Evolutionary conservation across 176 grass and related monocot genomes (phyloP), one percentile per base, ranked within the genome.

Genomic region (Canna indica): DNA sequence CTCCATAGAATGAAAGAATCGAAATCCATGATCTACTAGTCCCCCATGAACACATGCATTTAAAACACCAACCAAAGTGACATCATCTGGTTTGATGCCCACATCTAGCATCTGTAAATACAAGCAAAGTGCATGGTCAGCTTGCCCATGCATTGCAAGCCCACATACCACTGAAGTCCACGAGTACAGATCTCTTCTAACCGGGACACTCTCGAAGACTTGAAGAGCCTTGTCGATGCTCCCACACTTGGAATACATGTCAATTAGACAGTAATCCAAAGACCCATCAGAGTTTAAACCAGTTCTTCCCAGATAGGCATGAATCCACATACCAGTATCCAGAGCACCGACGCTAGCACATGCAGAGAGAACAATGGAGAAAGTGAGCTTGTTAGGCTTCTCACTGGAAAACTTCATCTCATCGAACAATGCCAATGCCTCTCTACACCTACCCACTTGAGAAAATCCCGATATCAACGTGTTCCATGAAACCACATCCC

Each of bases 241-340:
- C 59, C 92, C 92, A 14, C 88, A 91, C 73, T 96, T 96, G 48
- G 79, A 71, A 6, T 96, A 96, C 83, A 96, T 88, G 33, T 91
- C 92, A 72, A 90, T 75, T 58, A 95, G 75, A 71, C 41, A 50
- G 20, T 70, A 66, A 57, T 85, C 82, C 64, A 90, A 66, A 33
- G 72, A 77, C 0, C 82, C 76, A 25, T 81, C 70, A 63, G 54
- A 35, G 67, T 84, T 85, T 54, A 88, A 76, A 30, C 13, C 7
- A 14, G 81, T 82, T 70, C 62, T 88, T 67, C 81, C 77, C 52
- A 88, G 73, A 54, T 85, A 87, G 0, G 70, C 69, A 76, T 96
- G 88, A 35, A 84, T 28, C 86, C 81, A 83, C 34, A 88, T 87
- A 32, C 83, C 85, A 63, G 79, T 83, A 56, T 80, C 80, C 75